These are phyloP conservation scores for Hypocreales sp. DNA, from an alignment of 2,329 filamentous ascomycete genomes.

Conservation along the genomic window DNA sequence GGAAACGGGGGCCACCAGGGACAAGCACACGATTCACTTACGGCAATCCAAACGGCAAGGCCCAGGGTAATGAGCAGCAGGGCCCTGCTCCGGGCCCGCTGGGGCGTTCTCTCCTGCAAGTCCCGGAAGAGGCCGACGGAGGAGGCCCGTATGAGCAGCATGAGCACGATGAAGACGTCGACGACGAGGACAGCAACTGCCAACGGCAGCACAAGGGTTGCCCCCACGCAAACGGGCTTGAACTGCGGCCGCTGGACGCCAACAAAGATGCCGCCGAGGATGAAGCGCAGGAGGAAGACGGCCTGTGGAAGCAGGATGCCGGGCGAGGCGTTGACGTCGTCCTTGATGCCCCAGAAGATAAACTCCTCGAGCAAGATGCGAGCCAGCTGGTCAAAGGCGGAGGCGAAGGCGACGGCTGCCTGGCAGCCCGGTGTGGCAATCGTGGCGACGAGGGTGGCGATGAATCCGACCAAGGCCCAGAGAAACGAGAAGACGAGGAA, in stretches of 20 bases:
- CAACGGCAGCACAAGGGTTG: slow-evolving; percentile 26
- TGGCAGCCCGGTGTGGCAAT: slow-evolving; percentile 30
- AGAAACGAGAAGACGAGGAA: slow-evolving; percentile 35
- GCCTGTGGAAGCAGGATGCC: slow-evolving; percentile 27
- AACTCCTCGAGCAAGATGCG: slow-evolving; percentile 38
- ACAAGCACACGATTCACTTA: no score
- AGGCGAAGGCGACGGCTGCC: slow-evolving; percentile 32
- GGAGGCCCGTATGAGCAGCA: slow-evolving; percentile 25
- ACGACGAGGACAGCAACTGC: slow-evolving; percentile 27
- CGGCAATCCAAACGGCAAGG: slow-evolving; percentile 37
- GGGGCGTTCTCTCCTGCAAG: slow-evolving; percentile 11
- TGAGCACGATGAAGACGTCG: slow-evolving; percentile 28
- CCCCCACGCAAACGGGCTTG: slow-evolving; percentile 34
- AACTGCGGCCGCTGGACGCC: slow-evolving; percentile 38
- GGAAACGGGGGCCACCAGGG: no score
- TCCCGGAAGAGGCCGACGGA: slow-evolving; percentile 18
- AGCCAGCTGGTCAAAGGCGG: slow-evolving; percentile 41
- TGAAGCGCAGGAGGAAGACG: slow-evolving; percentile 29
- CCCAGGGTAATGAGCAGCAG: slow-evolving; percentile 25
- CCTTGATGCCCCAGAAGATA: slow-evolving; percentile 33
- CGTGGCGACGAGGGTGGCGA: slow-evolving; percentile 29
- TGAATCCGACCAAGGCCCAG: slow-evolving; percentile 38
- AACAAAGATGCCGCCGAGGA: slow-evolving; percentile 37
- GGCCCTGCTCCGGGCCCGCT: slow-evolving; percentile 19
- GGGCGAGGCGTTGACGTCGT: slow-evolving; percentile 17